Conservation (phyloP, 73 alveolate species). For the Urostyla sp. region DNA sequence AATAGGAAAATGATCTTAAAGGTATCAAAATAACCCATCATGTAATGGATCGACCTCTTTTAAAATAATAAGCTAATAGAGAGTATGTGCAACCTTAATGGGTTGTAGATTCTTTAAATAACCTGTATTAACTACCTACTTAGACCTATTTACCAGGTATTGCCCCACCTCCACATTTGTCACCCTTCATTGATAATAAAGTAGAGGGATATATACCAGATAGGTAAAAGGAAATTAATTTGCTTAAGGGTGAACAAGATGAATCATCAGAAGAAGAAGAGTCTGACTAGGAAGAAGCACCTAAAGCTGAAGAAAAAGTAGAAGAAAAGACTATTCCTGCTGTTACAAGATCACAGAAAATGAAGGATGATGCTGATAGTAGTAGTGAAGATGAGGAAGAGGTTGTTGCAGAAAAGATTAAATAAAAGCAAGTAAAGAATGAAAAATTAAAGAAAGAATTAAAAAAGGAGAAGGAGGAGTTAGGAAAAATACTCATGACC, state of each 20-base stretch:
- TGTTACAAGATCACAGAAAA: neutral
- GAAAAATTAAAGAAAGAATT: conserved; percentile 59
- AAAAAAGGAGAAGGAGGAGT: conserved; percentile 71
- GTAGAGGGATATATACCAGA: conserved; percentile 67
- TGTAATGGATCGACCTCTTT: conserved; percentile 92
- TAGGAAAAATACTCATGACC: conserved; percentile 76
- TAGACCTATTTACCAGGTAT: conserved; percentile 85
- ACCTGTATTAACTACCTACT: conserved; percentile 74
- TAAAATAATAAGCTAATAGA: conserved; percentile 75
- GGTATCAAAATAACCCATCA: conserved; percentile 91
- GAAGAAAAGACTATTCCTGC: neutral
- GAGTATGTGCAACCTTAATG: conserved; percentile 98
- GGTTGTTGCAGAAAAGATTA: conserved; percentile 50
- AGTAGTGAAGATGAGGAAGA: conserved; percentile 73
- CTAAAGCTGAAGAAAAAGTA: conserved; percentile 76
- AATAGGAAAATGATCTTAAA: conserved; percentile 69
- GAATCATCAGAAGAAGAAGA: conserved; percentile 67
- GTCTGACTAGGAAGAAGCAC: conserved; percentile 72
- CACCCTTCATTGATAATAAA: conserved; percentile 86
- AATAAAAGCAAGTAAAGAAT: conserved; percentile 55
- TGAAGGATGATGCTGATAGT: conserved; percentile 44
- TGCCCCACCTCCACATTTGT: conserved; percentile 91
- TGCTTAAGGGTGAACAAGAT: conserved; percentile 57
- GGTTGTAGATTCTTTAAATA: conserved; percentile 75
- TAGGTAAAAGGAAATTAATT: conserved; percentile 66